Evolutionary conservation across 192 early-diverging fungal genomes (phyloP).

Genomic region (Diversispora epigaea): DNA sequence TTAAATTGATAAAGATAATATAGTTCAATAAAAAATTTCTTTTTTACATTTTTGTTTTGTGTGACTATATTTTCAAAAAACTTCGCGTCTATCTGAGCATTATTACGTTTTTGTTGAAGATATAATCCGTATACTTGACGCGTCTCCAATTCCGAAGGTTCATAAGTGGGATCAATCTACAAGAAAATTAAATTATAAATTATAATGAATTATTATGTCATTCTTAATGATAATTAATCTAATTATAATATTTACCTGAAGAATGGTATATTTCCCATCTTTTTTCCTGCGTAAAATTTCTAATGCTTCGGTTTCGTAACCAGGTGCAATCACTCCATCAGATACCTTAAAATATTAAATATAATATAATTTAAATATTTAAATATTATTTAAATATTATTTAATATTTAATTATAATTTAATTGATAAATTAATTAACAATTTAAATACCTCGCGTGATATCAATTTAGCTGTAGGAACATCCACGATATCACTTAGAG

Average conservation of each 20-base stretch:
- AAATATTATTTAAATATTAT: no score
- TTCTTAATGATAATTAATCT: not conserved
- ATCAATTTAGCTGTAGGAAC: conserved; percentile 93
- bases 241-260: conserved; percentile 50
- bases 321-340: conserved; percentile 96
- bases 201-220: not conserved
- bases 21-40: not conserved
- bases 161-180: conserved; percentile 83
- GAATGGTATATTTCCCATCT: conserved; percentile 92
- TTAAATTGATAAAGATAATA: not conserved
- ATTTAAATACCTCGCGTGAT: conserved; percentile 69
- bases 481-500: conserved; percentile 72
- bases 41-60: conserved; percentile 66
- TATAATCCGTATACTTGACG: conserved; percentile 94
- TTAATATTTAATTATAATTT: no score
- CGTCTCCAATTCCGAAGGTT: conserved; percentile 80
- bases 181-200: not conserved
- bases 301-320: conserved; percentile 82
- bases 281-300: conserved; percentile 94
- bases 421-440: not conserved
- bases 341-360: conserved; percentile 54
- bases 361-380: no score
- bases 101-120: conserved; percentile 91
- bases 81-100: conserved; percentile 69
- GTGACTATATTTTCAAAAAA: conserved; percentile 88